Conservation (phyloP, 805 yeast species). For the Sporopachydermia quercuum region DNA sequence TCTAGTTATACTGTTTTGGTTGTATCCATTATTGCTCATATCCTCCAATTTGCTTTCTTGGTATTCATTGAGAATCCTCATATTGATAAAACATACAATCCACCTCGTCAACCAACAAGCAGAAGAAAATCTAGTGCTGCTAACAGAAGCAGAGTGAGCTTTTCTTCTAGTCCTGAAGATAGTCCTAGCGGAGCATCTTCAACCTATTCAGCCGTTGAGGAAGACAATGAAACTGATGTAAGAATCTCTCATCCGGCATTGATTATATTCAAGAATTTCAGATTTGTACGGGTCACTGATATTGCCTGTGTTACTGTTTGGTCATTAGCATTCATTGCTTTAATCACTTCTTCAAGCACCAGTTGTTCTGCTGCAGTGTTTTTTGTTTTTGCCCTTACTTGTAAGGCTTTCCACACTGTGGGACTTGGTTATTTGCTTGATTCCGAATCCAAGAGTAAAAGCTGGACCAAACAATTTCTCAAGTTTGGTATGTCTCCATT, state of each 20-base stretch:
- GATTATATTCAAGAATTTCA: conserved; percentile 49
- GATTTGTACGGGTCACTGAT: conserved; percentile 50
- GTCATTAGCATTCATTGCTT: conserved; percentile 25
- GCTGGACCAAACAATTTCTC: conserved; percentile 50
- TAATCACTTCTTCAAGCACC: conserved; percentile 16
- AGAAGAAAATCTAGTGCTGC: conserved; percentile 7
- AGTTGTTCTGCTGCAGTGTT: conserved; percentile 20
- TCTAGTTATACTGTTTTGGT: conserved; percentile 56
- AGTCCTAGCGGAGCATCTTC: background rate
- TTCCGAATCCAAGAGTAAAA: conserved; percentile 43
- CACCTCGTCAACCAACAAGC: conserved; percentile 13
- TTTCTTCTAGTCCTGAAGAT: background rate
- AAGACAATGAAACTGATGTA: conserved; percentile 20
- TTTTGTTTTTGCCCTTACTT: conserved; percentile 26
- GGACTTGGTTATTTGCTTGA: conserved; percentile 36
- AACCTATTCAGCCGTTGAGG: conserved; percentile 20
- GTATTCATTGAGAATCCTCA: conserved; percentile 74
- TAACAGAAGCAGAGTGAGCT: background rate
- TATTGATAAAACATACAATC: conserved; percentile 52
- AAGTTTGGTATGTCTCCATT: conserved; percentile 49
- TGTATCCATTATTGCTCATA: conserved; percentile 62
- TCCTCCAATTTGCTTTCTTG: conserved; percentile 60
- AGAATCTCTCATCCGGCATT: conserved; percentile 21
- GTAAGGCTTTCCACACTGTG: conserved; percentile 36
- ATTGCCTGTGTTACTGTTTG: conserved; percentile 27